phyloP scores from a whole-genome alignment of 176 grass and related monocot species.

The Aegilops longissima region DNA sequence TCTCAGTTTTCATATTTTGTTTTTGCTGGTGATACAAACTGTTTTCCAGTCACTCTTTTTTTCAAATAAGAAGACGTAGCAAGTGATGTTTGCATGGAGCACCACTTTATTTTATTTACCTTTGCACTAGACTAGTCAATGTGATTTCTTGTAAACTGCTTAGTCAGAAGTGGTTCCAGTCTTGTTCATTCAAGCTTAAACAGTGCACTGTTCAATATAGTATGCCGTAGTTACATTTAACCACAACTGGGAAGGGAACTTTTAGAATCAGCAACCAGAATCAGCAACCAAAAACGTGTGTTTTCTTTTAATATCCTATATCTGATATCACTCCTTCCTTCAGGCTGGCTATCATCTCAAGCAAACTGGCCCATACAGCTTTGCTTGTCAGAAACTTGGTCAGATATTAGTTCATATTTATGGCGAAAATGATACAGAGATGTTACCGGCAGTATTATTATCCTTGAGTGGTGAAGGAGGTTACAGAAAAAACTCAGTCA shows the following conservation, averaged over 20 bases:
- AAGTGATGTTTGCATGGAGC: neutral
- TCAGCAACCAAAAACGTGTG: constrained; percentile 9
- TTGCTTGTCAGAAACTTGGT: constrained; percentile 87
- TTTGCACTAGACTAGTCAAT: constrained; percentile 14
- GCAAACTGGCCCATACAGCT: constrained; percentile 64
- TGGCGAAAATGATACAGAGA: constrained; percentile 57
- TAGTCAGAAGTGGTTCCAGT: neutral
- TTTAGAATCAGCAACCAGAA: constrained; percentile 21
- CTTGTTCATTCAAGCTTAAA: neutral
- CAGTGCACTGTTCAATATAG: neutral
- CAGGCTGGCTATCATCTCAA: constrained; percentile 85
- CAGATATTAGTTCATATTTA: constrained; percentile 65
- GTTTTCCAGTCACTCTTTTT: neutral
- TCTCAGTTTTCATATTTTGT: neutral
- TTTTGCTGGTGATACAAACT: neutral
- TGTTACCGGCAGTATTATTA: constrained; percentile 78
- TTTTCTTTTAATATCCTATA: constrained; percentile 35
- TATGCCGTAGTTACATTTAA: constrained; percentile 15
- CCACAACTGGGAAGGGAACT: neutral
- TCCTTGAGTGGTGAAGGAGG: constrained; percentile 95
- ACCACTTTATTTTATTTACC: constrained; percentile 13
- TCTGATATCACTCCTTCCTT: constrained; percentile 31
- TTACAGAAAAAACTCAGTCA: constrained; percentile 95
- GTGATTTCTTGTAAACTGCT: neutral
- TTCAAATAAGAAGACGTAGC: neutral